Evolutionary conservation across 2,329 filamentous ascomycete genomes (phyloP), one percentile per base, ranked within the genome.

Genomic region (Aureobasidium sp.): DNA sequence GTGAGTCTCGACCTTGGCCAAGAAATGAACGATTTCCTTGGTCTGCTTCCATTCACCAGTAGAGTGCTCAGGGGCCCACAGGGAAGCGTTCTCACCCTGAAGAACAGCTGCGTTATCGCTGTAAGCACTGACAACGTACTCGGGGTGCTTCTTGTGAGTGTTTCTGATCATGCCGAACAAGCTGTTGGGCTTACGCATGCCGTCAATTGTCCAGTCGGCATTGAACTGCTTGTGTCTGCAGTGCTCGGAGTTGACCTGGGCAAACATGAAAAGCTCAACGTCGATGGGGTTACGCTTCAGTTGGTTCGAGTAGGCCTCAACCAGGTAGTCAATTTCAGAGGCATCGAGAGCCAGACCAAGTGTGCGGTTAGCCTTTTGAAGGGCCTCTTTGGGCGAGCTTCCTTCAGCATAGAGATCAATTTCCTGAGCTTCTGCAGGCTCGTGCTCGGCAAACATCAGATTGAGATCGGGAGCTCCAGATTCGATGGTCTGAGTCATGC

Each of bases 261-360:
- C 93, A 74, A 97, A 99, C 94, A 97, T 97, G 81, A 97, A 97
- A 27, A 97, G 82, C 77, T 99, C 94, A 48, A 97, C 90, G 73
- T 97, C 94, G 64, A 91, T 87, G 1, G 90, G 90, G 53, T 83
- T 78, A 41, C 86, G 79, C 64, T 85, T 83, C 21, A 87, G 78
- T 62, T 80, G 82, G 41, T 85, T 79, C 6, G 84, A 85, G 75
- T 91, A 94, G 45, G 87, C 87, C 67, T 91, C 86, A n/a, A 96
- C 90, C 42, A 99, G 81, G 71, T 99, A 97, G 63, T 96, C 87
- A 73, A 97, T 95, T 73, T 99, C 92, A 9, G 87, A 87, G 62
- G 86, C 81, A 73, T 97, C 93, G 62, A 99, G 82, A 21, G 91
- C 92, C 65, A 99, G 82, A 2, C 94, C 94, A 62, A 91, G 84